phyloP scores from a whole-genome alignment of 1,284 basidiomycete genomes.

The Abortiporus biennis region DNA sequence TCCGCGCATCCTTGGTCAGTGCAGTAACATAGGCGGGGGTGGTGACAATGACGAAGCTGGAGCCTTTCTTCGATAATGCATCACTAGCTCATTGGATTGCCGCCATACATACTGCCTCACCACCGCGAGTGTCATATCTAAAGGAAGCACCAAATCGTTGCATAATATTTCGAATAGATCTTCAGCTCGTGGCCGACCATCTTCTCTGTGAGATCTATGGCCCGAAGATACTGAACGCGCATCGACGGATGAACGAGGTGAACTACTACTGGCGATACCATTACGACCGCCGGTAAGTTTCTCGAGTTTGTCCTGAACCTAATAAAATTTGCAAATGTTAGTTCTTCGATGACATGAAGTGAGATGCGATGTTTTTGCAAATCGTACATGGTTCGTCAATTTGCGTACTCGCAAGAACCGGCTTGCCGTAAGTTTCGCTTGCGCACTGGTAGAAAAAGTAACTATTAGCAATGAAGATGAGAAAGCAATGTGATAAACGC shows the following conservation, averaged over 20 bases:
- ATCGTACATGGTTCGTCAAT: constrained; percentile 74
- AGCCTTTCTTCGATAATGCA: constrained; percentile 72
- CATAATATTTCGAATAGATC: constrained; percentile 86
- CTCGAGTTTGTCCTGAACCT: constrained; percentile 88
- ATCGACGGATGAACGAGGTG: constrained; percentile 40
- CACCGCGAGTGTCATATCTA: constrained; percentile 84
- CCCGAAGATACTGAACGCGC: constrained; percentile 18
- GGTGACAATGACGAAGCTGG: background rate
- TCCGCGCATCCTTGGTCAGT: too few species aligned
- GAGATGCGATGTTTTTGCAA: too few species aligned
- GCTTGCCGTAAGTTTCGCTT: constrained; percentile 85
- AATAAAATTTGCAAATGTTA: constrained; percentile 4
- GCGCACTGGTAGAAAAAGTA: constrained; percentile 46
- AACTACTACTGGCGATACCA: too few species aligned
- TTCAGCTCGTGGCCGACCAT: constrained; percentile 45
- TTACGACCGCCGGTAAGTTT: constrained; percentile 29
- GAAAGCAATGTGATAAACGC: constrained; percentile 24
- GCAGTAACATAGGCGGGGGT: too few species aligned
- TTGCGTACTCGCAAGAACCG: constrained; percentile 83
- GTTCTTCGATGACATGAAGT: too few species aligned
- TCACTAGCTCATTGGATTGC: constrained; percentile 72
- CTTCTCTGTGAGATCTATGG: constrained; percentile 8
- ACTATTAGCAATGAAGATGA: background rate
- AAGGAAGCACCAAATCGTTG: constrained; percentile 73
- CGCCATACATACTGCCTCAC: constrained; percentile 87